Evolutionary conservation across 1,284 basidiomycete species (phyloP).

Genomic region (Cryptococcus wingfieldii): DNA sequence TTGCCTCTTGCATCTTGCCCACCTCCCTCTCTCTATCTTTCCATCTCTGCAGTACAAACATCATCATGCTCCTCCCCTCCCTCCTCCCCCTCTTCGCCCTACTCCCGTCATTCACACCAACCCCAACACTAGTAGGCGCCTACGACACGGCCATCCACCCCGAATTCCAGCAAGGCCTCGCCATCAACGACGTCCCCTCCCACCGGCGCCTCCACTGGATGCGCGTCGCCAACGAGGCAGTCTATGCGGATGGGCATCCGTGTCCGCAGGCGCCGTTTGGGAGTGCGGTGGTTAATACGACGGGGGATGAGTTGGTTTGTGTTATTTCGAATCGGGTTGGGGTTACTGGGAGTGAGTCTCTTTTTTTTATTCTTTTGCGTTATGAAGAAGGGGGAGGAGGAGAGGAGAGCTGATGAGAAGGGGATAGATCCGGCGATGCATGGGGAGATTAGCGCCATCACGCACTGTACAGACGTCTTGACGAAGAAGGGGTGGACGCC

Average conservation of each 20-base stretch:
- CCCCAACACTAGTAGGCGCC: slow-evolving; percentile 1
- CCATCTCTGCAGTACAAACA: background rate
- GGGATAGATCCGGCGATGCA: slow-evolving; percentile 28
- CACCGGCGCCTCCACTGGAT: slow-evolving; percentile 29
- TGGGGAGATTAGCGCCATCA: slow-evolving; percentile 28
- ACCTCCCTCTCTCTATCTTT: too few species aligned
- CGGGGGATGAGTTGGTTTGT: slow-evolving; percentile 25
- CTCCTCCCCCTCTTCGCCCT: background rate
- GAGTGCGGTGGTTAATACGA: slow-evolving; percentile 27
- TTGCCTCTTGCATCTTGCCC: too few species aligned
- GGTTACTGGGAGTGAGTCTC: slow-evolving; percentile 21
- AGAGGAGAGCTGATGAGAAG: background rate
- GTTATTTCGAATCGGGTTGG: slow-evolving; percentile 24
- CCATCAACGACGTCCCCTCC: slow-evolving; percentile 29
- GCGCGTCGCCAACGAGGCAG: slow-evolving; percentile 29
- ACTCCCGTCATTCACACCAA: too few species aligned
- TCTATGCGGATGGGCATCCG: slow-evolving; percentile 28
- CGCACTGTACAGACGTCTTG: slow-evolving; percentile 25
- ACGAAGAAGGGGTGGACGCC: slow-evolving; percentile 13
- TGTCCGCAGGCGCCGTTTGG: slow-evolving; percentile 30
- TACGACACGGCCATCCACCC: slow-evolving; percentile 26
- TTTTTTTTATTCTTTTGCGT: background rate
- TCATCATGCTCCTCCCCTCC: background rate
- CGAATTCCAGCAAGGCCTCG: slow-evolving; percentile 24
- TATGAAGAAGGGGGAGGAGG: too few species aligned